Evolutionary conservation across 768 basidiomycete species (phyloP).

Genomic region (Pluteus cervinus): DNA sequence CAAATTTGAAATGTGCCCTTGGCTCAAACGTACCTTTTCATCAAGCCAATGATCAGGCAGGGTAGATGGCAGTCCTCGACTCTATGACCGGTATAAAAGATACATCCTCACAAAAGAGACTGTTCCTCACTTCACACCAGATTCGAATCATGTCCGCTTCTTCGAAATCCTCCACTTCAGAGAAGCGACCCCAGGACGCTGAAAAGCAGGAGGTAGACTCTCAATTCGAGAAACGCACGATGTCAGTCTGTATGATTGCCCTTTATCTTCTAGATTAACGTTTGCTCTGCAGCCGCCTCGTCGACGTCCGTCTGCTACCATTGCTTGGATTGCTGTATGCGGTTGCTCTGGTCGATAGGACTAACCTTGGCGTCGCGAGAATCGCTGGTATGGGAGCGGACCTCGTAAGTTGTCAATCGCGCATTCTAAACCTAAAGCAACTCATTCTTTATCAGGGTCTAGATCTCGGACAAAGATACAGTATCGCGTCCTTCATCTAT

Average conservation of each 20-base stretch:
- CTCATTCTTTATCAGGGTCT: slow-evolving; percentile 15
- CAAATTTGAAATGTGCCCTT: no score
- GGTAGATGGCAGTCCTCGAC: no score
- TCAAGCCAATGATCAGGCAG: no score
- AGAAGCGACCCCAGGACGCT: slow-evolving; percentile 8
- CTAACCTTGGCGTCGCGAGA: slow-evolving; percentile 29
- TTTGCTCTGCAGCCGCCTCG: slow-evolving; percentile 16
- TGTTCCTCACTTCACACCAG: no score
- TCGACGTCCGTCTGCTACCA: slow-evolving; percentile 30
- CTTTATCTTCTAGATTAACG: slow-evolving; percentile 1
- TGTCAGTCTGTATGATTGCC: slow-evolving; percentile 19
- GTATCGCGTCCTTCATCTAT: slow-evolving; percentile 26
- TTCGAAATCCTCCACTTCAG: no score
- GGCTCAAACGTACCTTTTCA: no score
- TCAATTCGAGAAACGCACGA: slow-evolving; percentile 31
- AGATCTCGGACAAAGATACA: slow-evolving; percentile 24
- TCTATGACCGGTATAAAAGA: no score
- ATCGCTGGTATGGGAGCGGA: slow-evolving; percentile 30
- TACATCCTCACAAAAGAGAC: no score
- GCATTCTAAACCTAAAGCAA: neutral
- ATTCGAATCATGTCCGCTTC: no score
- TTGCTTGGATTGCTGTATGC: slow-evolving; percentile 28
- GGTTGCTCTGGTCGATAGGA: slow-evolving; percentile 30
- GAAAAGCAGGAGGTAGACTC: no score
- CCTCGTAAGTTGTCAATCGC: slow-evolving; percentile 16